phyloP scores from a whole-genome alignment of 1,139 yeast genomes.

The Magnusiomyces tetraspermus region DNA sequence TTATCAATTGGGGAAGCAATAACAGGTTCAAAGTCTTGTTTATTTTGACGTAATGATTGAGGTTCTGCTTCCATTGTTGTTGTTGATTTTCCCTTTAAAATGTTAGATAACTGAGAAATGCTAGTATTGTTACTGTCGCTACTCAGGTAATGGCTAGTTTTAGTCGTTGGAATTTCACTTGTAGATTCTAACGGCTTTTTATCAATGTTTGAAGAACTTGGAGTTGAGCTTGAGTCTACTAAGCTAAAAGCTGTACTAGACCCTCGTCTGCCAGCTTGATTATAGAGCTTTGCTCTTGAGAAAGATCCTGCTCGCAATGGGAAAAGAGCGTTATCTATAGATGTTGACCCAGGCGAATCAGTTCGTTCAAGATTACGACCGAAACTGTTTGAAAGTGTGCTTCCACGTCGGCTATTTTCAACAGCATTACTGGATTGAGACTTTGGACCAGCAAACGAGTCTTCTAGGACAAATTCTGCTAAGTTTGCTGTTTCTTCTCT shows the following conservation, averaged over 20 bases:
- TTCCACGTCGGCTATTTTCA: too few relatives aligned
- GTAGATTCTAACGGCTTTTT: background rate
- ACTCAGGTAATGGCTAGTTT: too few relatives aligned
- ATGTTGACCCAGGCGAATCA: too few relatives aligned
- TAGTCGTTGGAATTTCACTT: too few relatives aligned
- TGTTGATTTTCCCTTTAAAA: background rate
- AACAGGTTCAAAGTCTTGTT: background rate
- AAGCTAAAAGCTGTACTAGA: too few relatives aligned
- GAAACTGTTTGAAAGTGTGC: too few relatives aligned
- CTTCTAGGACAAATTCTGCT: constrained; percentile 6
- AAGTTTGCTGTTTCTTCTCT: constrained; percentile 6
- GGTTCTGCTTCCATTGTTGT: background rate
- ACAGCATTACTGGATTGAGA: background rate
- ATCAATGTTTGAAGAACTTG: too few relatives aligned
- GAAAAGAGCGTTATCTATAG: too few relatives aligned
- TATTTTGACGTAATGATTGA: background rate
- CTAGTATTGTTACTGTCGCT: background rate
- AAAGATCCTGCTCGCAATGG: too few relatives aligned
- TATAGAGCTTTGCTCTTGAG: background rate
- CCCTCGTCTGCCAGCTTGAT: background rate
- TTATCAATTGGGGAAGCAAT: too few relatives aligned
- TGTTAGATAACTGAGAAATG: background rate
- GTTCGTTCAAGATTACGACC: too few relatives aligned
- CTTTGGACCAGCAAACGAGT: background rate
- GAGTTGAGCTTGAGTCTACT: too few relatives aligned